Conservation (phyloP, 305 asterid genomes). For the Andrographis paniculata region DNA sequence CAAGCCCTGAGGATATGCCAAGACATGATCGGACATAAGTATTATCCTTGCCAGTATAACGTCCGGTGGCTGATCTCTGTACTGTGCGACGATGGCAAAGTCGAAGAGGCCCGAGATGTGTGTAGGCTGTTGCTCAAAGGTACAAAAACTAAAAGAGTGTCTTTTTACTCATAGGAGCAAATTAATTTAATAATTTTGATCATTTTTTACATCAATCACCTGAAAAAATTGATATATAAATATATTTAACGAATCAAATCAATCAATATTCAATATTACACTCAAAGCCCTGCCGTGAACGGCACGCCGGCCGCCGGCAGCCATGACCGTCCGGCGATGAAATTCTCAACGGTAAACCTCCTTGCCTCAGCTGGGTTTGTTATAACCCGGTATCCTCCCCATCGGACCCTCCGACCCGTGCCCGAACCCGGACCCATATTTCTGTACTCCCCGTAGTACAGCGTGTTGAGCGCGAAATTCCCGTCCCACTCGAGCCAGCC, state of each 20-base stretch:
- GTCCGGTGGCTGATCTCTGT: constrained; percentile 23
- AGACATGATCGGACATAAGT: constrained; percentile 33
- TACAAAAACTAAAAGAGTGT: too few relatives aligned
- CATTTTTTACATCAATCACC: too few relatives aligned
- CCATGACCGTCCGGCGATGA: constrained; percentile 67
- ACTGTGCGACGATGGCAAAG: constrained; percentile 25
- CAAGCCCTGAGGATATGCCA: constrained; percentile 36
- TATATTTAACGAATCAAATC: too few relatives aligned
- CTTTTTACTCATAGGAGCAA: too few relatives aligned
- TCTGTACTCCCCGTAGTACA: constrained; percentile 65
- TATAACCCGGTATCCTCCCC: constrained; percentile 70
- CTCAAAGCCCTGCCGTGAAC: constrained; percentile 45
- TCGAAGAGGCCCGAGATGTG: too few relatives aligned
- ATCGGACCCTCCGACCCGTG: constrained; percentile 47
- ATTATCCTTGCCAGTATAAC: constrained; percentile 31
- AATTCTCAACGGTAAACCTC: constrained; percentile 40
- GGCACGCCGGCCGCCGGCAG: constrained; percentile 60
- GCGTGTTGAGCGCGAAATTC: constrained; percentile 47
- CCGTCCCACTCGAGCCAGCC: constrained; percentile 92
- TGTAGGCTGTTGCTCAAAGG: too few relatives aligned
- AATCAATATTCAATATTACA: too few relatives aligned
- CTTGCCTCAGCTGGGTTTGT: constrained; percentile 48
- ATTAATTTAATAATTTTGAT: too few relatives aligned
- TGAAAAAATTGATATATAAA: too few relatives aligned
- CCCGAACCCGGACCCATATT: constrained; percentile 61